phyloP scores from a whole-genome alignment of 2,329 filamentous ascomycete genomes.

The Xylariales sp. region DNA sequence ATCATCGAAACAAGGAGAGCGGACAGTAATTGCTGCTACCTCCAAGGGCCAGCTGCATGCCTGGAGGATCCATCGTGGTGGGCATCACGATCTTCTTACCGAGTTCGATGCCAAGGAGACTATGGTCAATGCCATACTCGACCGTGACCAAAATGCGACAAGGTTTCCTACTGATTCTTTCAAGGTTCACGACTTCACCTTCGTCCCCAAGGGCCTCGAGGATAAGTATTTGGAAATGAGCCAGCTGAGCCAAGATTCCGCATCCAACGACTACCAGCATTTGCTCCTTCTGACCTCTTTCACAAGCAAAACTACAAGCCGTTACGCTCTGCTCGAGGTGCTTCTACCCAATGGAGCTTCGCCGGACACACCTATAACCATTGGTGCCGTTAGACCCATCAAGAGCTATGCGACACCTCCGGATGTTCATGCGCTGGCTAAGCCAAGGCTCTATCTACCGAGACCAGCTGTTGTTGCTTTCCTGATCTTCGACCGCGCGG shows the following conservation, averaged over 20 bases:
- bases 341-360: conserved; percentile 48
- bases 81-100: conserved; percentile 69
- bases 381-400: conserved; percentile 66
- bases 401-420: conserved; percentile 56
- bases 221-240: conserved; percentile 45
- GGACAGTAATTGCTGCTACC: conserved; percentile 77
- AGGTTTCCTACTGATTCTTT: conserved; percentile 54
- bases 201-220: conserved; percentile 52
- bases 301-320: conserved; percentile 45
- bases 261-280: conserved; percentile 50
- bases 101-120: conserved; percentile 66
- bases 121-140: conserved; percentile 58
- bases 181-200: conserved; percentile 75
- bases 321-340: conserved; percentile 74
- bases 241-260: conserved; percentile 45
- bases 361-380: conserved; percentile 31
- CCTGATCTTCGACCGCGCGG: conserved; percentile 71
- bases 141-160: conserved; percentile 43
- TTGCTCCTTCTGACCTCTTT: conserved; percentile 59
- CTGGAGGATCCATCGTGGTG: conserved; percentile 87
- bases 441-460: conserved; percentile 71
- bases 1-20: conserved; percentile 71
- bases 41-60: conserved; percentile 72
- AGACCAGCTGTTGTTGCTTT: conserved; percentile 76
- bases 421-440: conserved; percentile 34